Evolutionary conservation across 495 filamentous ascomycete species (phyloP), one percentile per base, ranked within the genome.

Genomic region (Bacidia rubella): DNA sequence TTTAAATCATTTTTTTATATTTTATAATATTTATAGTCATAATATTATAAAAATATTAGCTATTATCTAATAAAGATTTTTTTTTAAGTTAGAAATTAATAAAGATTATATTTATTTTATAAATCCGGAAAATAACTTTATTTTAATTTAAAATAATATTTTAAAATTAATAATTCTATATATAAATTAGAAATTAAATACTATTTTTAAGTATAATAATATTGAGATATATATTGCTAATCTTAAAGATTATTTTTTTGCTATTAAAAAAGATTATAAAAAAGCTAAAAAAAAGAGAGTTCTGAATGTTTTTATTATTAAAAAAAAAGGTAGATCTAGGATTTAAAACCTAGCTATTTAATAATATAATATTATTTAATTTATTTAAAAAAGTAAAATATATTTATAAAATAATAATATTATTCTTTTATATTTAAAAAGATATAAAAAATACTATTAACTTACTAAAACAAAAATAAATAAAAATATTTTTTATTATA

Each of bases 281-380:
- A 49, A 9, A 49, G 35, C 19, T 3, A 40, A 4, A 51, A 44
- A 44, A 17, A 17, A n/a, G n/a, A n/a, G n/a, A 27, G 27, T 32
- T 32, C 21, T 32, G n/a, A 2, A 19, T 32, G 17, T 50, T 50
- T 32, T 50, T 52, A 43, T 41, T 52, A 23, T 21, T 17, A 40
- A 52, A 40, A 52, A 17, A 20, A 20, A 52, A 43, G n/a, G 10
- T 19, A 15, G 42, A 52, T 17, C 17, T 42, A 24, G 21, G n/a
- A 42, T 23, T 39, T 17, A 52, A 27, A 49, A 11, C 25, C 11
- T 7, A 20, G 11, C 25, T 49, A 26, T 12, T 49, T 26, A 26
- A 23, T 17, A 45, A 49, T 7, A 12, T 25, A 25, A n/a, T 49
- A n/a, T 9, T 49, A 5, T 49, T 7, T 25, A 25, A 49, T 5